Percentiles rank a stretch among this genome's conserved stretches.
Conservation (phyloP, 1,139 yeast genomes). For the Magnusiomyces tetraspermus region DNA sequence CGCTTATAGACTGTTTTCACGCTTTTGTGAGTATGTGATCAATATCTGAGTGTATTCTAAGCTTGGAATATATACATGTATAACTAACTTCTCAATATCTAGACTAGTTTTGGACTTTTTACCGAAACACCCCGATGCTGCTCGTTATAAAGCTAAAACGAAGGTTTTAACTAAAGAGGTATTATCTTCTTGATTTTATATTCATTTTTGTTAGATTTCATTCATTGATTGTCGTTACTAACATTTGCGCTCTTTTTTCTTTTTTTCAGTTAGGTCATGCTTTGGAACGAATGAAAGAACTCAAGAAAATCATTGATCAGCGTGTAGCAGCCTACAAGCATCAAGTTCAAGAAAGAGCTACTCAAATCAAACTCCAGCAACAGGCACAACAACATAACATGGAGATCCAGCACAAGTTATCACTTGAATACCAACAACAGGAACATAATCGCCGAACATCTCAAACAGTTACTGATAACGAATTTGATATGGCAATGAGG, state of each 20-base stretch:
- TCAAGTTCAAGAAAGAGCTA: not conserved
- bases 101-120: no score
- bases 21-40: not conserved
- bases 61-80: no score
- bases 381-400: not conserved
- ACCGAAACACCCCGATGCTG: no score
- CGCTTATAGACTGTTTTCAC: not conserved
- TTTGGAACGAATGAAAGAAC: not conserved
- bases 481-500: not conserved
- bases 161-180: no score
- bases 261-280: not conserved
- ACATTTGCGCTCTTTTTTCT: no score
- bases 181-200: no score
- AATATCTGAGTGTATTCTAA: no score
- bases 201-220: no score
- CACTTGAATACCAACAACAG: not conserved
- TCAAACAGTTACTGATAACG: not conserved
- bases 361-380: not conserved
- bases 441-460: not conserved
- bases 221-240: no score
- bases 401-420: not conserved
- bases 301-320: not conserved
- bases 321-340: not conserved
- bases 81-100: no score
- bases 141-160: no score